Base-by-base conservation (phyloP, 208 protist genomes). In the Leptomonas seymouri region DNA sequence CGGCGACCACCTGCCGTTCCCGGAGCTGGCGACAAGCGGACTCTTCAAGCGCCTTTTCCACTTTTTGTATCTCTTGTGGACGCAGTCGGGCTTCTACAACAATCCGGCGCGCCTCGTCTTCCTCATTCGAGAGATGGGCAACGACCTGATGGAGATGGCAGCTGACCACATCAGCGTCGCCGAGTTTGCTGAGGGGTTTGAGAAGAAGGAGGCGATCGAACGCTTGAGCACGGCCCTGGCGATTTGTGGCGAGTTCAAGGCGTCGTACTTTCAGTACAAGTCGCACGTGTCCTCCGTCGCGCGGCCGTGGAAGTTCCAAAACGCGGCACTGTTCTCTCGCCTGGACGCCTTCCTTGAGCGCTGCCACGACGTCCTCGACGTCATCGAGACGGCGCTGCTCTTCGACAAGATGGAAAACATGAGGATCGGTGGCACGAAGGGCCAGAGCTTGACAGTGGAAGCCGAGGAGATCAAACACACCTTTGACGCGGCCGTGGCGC, bases 371-470 rank as follows among this genome's bases (percentile, higher is more conserved):
- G 71, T 99, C 16, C 82, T 99, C 49, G 97, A 99, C 69, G 78
- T 98, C 21, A 84, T 97, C 60, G 93, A 98, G 78, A 97, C 93
- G 1, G 90, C 94, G n/a, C 80, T 97, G 12, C 77, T 98, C 34
- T 99, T 99, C 83, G 86, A 94, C 73, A 97, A 98, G 82, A 97
- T 99, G 82, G 95, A 98, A 64, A 97, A 86, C 61, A 94, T 98
- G 76, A 92, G 97, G 65, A 96, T 99, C 67, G 98, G 98, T 31
- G 97, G 97, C 42, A 96, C 96, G 4, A 97, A 98, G 58, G 97
- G 96, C n/a, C 84, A 92, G 70, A 57, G 81, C 9, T 81, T 98
- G 53, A 98, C 91, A 1, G 67, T 60, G 53, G 86, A 97, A 66
- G 84, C 91, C 25, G 93, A 97, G 76, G 87, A 97, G 36, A 95